Evolutionary conservation across 2,329 filamentous ascomycete genomes (phyloP).

Genomic region (Claviceps sp.): DNA sequence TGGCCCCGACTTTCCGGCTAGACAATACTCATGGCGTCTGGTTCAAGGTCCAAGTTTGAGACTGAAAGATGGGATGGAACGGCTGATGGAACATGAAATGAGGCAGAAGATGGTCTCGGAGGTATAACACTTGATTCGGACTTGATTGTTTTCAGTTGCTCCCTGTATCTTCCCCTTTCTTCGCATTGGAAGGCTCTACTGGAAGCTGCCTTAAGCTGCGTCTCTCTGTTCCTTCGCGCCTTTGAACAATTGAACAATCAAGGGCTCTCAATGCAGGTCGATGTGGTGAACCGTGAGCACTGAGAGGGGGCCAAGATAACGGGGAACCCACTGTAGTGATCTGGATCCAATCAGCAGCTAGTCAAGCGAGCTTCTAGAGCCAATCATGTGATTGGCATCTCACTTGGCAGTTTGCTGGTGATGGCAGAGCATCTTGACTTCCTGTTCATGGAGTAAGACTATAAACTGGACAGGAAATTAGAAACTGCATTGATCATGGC

Average conservation of each 20-base stretch:
- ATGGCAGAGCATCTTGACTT: not conserved
- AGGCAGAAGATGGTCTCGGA: not conserved
- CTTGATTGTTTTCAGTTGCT: not conserved
- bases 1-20: not conserved
- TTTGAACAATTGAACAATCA: too few relatives aligned
- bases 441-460: not conserved
- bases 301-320: too few relatives aligned
- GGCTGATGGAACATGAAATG: not conserved
- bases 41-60: not conserved
- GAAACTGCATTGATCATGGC: not conserved
- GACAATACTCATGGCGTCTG: not conserved
- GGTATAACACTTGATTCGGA: not conserved
- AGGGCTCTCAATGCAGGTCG: too few relatives aligned
- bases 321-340: too few relatives aligned
- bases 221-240: too few relatives aligned
- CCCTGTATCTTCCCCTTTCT: not conserved
- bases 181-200: not conserved
- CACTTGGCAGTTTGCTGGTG: not conserved
- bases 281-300: too few relatives aligned
- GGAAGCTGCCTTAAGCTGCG: too few relatives aligned
- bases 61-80: not conserved
- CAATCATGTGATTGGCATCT: constrained; percentile 9
- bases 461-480: not conserved
- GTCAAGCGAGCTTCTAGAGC: not conserved
- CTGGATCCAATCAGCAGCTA: too few relatives aligned